phyloP scores from a whole-genome alignment of 805 yeast species.

The Saturnispora halmiae region DNA sequence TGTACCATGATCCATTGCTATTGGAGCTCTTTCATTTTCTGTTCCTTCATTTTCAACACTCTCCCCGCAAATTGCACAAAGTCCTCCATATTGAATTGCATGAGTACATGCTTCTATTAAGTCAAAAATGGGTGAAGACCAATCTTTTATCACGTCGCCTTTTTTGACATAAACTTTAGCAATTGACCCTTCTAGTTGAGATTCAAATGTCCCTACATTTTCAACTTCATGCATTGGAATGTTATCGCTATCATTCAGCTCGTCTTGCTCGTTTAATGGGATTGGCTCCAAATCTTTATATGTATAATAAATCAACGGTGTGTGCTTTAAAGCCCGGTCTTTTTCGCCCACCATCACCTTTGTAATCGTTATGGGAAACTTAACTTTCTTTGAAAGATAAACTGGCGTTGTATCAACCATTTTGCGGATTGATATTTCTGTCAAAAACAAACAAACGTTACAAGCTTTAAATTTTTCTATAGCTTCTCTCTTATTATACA shows the following conservation, averaged over 20 bases:
- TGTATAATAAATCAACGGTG: conserved; percentile 49
- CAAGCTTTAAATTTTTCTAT: conserved; percentile 17
- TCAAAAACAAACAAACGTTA: neutral
- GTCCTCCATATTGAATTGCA: conserved; percentile 87
- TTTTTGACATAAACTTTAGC: conserved; percentile 38
- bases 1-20: conserved; percentile 83
- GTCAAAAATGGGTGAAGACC: conserved; percentile 37
- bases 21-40: conserved; percentile 68
- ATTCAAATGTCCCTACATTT: conserved; percentile 67
- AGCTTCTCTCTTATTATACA: conserved; percentile 1
- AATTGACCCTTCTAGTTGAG: conserved; percentile 71
- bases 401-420: conserved; percentile 37
- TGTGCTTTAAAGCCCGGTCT: conserved; percentile 40
- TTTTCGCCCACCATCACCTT: conserved; percentile 39
- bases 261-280: conserved; percentile 37
- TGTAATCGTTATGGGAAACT: conserved; percentile 60
- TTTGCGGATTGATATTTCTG: neutral
- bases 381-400: conserved; percentile 50
- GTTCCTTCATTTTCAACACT: conserved; percentile 63
- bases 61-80: conserved; percentile 89
- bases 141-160: conserved; percentile 53
- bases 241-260: conserved; percentile 30
- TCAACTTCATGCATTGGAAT: conserved; percentile 44
- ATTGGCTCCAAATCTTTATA: conserved; percentile 59
- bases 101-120: conserved; percentile 83